Percentiles rank a stretch among this genome's conserved stretches.
Evolutionary conservation across 495 filamentous ascomycete genomes (phyloP).

Genomic region (Penicillium crystallinum): DNA sequence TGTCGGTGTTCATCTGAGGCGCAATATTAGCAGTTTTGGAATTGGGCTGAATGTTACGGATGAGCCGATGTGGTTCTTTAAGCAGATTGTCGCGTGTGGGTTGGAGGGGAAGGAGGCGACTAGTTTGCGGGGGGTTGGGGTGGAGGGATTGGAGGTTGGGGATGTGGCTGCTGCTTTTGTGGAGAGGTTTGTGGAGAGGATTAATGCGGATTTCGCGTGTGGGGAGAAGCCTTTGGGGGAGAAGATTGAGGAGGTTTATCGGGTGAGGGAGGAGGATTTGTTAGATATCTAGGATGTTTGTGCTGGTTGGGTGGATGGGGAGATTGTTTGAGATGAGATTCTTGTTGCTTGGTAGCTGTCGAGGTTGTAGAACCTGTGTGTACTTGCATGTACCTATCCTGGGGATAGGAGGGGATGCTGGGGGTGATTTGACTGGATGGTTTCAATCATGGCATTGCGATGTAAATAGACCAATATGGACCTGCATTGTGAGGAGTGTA

Average conservation of each 20-base stretch:
- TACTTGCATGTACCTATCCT: background rate
- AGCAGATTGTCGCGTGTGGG: conserved; percentile 82
- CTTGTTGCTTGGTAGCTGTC: background rate
- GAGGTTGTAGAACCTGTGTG: background rate
- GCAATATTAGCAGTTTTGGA: conserved; percentile 82
- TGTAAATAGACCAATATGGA: background rate
- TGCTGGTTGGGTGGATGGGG: background rate
- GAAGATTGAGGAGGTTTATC: conserved; percentile 41
- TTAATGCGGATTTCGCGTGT: conserved; percentile 41
- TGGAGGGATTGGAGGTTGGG: conserved; percentile 14
- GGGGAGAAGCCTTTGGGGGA: conserved; percentile 23
- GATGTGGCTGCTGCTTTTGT: conserved; percentile 39
- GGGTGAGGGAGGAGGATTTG: conserved; percentile 33
- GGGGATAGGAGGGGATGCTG: background rate
- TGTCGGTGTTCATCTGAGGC: conserved; percentile 79
- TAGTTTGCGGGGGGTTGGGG: conserved; percentile 49
- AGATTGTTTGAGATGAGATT: background rate
- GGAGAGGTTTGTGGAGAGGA: conserved; percentile 32
- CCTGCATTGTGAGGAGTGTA: background rate
- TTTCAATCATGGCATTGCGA: background rate
- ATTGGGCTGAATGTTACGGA: conserved; percentile 77
- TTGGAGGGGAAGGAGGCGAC: conserved; percentile 72
- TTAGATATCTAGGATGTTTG: background rate
- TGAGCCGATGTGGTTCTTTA: conserved; percentile 60
- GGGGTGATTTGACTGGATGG: background rate